Evolutionary conservation across 176 grass and related monocot genomes (phyloP).

Genomic region (Carex littledalei): DNA sequence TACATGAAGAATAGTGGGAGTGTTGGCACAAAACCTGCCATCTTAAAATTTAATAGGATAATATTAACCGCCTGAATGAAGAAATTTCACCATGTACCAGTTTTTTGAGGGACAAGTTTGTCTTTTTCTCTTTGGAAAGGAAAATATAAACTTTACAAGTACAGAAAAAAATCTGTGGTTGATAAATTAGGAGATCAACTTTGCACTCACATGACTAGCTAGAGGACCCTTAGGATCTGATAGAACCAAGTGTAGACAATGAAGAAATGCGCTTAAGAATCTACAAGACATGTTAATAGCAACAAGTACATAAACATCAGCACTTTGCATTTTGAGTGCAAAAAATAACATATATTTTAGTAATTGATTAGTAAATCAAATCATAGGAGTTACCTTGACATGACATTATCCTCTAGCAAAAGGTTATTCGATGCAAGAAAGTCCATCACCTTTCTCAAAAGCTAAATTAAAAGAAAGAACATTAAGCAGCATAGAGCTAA

Average conservation of each 20-base stretch:
- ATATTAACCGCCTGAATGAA: slow-evolving; percentile 30
- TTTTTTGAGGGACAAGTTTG: not conserved
- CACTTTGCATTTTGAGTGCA: not conserved
- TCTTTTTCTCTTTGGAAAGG: not conserved
- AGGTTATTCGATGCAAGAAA: slow-evolving; percentile 71
- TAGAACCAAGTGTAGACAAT: slow-evolving; percentile 78
- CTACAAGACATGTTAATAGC: slow-evolving; percentile 32
- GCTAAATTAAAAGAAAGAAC: slow-evolving; percentile 33
- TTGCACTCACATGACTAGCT: slow-evolving; percentile 78
- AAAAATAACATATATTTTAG: not conserved
- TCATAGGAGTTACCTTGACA: slow-evolving; percentile 61
- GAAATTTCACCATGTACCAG: not conserved
- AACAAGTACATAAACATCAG: slow-evolving; percentile 2
- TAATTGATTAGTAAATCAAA: slow-evolving; percentile 9
- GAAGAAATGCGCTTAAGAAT: slow-evolving; percentile 68
- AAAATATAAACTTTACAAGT: slow-evolving; percentile 12
- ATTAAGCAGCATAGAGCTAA: not conserved
- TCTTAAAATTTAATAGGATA: slow-evolving; percentile 52
- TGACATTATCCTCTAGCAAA: slow-evolving; percentile 57
- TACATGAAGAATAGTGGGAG: slow-evolving; percentile 79
- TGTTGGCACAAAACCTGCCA: slow-evolving; percentile 82
- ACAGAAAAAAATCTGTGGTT: not conserved
- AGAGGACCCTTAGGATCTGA: slow-evolving; percentile 68
- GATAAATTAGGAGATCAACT: slow-evolving; percentile 13
- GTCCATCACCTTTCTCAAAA: slow-evolving; percentile 92